Evolutionary conservation across 1,284 basidiomycete species (phyloP).

Genomic region (Sanghuangporus baumii): DNA sequence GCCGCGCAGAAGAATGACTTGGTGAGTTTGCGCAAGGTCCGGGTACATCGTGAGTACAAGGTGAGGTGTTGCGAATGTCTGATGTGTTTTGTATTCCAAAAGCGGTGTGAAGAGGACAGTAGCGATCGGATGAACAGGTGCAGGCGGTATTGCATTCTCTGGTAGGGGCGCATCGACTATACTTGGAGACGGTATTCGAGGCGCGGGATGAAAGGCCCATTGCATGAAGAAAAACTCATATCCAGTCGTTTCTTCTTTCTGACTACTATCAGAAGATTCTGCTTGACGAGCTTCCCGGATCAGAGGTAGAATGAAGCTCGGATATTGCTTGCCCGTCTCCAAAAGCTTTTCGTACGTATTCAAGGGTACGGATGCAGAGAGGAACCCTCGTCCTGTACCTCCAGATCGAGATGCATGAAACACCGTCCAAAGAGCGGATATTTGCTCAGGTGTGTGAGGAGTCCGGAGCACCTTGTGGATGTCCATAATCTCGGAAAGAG

Average conservation of each 20-base stretch:
- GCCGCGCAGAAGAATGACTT: slow-evolving; percentile 83
- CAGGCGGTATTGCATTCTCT: slow-evolving; percentile 19
- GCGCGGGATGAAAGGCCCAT: slow-evolving; percentile 74
- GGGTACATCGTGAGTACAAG: slow-evolving; percentile 91
- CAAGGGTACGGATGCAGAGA: slow-evolving; percentile 76
- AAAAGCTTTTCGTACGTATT: slow-evolving; percentile 73
- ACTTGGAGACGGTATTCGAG: slow-evolving; percentile 39
- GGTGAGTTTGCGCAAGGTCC: slow-evolving; percentile 79
- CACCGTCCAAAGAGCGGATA: slow-evolving; percentile 82
- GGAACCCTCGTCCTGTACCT: slow-evolving; percentile 74
- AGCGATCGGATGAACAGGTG: slow-evolving; percentile 41
- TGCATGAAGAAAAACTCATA: slow-evolving; percentile 89
- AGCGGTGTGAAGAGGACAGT: slow-evolving; percentile 91
- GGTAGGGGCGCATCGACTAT: slow-evolving; percentile 38
- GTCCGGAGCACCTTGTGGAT: slow-evolving; percentile 61
- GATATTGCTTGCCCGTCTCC: slow-evolving; percentile 45
- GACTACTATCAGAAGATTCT: slow-evolving; percentile 24
- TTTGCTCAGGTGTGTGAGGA: slow-evolving; percentile 66
- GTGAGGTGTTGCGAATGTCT: slow-evolving; percentile 87
- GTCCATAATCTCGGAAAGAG: slow-evolving; percentile 77
- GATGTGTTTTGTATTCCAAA: slow-evolving; percentile 88
- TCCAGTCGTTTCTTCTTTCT: slow-evolving; percentile 39
- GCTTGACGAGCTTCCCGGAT: slow-evolving; percentile 40
- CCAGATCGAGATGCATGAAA: slow-evolving; percentile 78
- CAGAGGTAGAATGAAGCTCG: slow-evolving; percentile 76